Conservation (phyloP, 306 rosid species). For the Acacia crassicarpa region DNA sequence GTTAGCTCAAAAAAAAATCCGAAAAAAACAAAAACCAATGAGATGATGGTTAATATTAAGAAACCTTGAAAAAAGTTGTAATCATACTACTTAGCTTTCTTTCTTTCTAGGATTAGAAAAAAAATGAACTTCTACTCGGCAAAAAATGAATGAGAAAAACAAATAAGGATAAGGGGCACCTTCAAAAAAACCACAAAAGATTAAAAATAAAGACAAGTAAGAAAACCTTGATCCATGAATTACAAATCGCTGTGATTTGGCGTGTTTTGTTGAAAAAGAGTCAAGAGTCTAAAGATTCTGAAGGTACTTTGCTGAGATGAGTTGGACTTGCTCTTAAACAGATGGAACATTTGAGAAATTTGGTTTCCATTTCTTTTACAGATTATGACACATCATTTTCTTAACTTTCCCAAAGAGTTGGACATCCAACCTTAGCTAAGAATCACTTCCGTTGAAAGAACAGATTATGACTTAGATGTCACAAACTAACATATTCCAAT, state of each 20-base stretch:
- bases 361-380: background rate
- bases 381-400: background rate
- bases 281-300: background rate
- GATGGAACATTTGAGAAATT: background rate
- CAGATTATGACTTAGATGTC: background rate
- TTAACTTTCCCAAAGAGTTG: background rate
- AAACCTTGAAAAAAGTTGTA: background rate
- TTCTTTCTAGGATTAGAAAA: background rate
- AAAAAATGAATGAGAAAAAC: background rate
- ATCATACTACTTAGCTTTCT: background rate
- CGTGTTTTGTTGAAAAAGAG: background rate
- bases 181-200: background rate
- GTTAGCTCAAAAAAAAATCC: conserved; percentile 21
- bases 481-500: background rate
- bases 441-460: background rate
- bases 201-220: background rate
- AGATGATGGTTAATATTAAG: conserved; percentile 29
- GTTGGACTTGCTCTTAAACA: background rate
- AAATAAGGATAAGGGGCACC: background rate
- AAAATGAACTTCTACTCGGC: background rate
- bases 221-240: background rate
- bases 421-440: background rate
- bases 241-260: background rate
- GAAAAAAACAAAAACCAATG: conserved; percentile 22
- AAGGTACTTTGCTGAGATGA: background rate